phyloP scores from a whole-genome alignment of 148 eudicot species.

The Amaranthus palmeri region DNA sequence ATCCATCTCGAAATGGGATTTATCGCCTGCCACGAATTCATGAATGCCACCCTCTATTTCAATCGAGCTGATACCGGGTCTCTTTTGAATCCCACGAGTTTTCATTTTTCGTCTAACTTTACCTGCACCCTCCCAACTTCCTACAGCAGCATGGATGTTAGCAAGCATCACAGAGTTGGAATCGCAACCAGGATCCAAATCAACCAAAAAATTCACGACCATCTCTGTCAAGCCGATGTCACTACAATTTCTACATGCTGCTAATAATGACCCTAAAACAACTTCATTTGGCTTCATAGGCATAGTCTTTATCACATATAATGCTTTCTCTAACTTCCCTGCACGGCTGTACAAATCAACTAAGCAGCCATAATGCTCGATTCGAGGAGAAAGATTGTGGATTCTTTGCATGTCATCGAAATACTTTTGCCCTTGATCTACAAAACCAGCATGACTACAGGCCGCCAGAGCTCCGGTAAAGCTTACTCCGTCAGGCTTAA shows the following conservation, averaged over 20 bases:
- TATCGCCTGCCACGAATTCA: slow-evolving; percentile 53
- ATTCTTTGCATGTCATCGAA: slow-evolving; percentile 40
- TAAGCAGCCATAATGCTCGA: slow-evolving; percentile 66
- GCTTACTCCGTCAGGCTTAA: slow-evolving; percentile 53
- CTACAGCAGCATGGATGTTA: slow-evolving; percentile 53
- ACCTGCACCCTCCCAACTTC: slow-evolving; percentile 53
- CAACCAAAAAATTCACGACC: slow-evolving; percentile 33
- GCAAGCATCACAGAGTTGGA: slow-evolving; percentile 55
- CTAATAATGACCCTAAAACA: slow-evolving; percentile 47
- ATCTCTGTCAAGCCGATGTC: slow-evolving; percentile 46
- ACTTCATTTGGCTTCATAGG: slow-evolving; percentile 52
- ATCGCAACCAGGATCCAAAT: slow-evolving; percentile 39
- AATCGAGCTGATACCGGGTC: slow-evolving; percentile 46
- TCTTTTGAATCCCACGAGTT: slow-evolving; percentile 43
- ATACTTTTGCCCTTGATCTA: slow-evolving; percentile 38
- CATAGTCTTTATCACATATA: slow-evolving; percentile 41
- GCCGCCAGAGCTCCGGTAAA: slow-evolving; percentile 61
- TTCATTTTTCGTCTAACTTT: slow-evolving; percentile 55
- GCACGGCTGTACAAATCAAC: slow-evolving; percentile 62
- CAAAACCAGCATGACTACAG: slow-evolving; percentile 64
- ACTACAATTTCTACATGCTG: slow-evolving; percentile 44
- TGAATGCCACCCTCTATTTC: slow-evolving; percentile 47
- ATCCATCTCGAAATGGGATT: slow-evolving; percentile 38
- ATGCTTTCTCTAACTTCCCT: slow-evolving; percentile 45
- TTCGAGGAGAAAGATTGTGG: slow-evolving; percentile 40